Evolutionary conservation across 345 rosid genomes (phyloP), one percentile per base, ranked within the genome.

Genomic region (Nephelium lappaceum): DNA sequence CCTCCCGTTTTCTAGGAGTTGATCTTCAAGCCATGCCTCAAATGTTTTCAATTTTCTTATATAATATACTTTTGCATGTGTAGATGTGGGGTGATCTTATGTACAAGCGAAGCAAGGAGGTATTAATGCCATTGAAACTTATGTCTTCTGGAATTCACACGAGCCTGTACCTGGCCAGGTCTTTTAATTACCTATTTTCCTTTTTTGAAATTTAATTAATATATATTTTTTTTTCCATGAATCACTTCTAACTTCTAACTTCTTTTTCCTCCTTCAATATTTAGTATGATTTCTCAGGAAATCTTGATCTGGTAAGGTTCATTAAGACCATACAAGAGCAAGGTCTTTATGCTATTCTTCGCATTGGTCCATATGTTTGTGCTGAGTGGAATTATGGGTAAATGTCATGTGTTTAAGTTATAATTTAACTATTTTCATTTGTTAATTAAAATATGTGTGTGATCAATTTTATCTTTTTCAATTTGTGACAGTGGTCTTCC

Each of bases 121-220:
- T 53, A 77, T 91, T 55, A 88, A 91, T 69, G 78, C 91, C 0
- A 87, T 93, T 43, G 91, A 93, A 41, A 93, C 97, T 23, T 93
- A 91, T 21, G 91, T 89, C 3, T 93, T 93, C 63, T 93, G 93
- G 97, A 89, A 90, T 69, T 77, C 85, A 21, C 94, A 93, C 11
- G 97, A 93, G 79, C 85, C 86, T 6, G 8, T 12, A 19, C 39
- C 71, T 16, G 80, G 88, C 21, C 76, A 83, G 83, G 86, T 77
- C 24, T 15, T 31, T 2, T 31, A 31, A 31, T 31, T 31, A 31
- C 36, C 3, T 31, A 11, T 3, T 2, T 36, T 68, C 31, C 41
- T 39, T 12, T 0, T 65, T 49, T 11, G 0, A 70, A 1, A 0
- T 65, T 63, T 70, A 2, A 1, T 10, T 65, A 6, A 73, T 3